These are phyloP conservation scores for Phytophthora boehmeriae DNA, from an alignment of 352 stramenopile species.

Conservation along the genomic window DNA sequence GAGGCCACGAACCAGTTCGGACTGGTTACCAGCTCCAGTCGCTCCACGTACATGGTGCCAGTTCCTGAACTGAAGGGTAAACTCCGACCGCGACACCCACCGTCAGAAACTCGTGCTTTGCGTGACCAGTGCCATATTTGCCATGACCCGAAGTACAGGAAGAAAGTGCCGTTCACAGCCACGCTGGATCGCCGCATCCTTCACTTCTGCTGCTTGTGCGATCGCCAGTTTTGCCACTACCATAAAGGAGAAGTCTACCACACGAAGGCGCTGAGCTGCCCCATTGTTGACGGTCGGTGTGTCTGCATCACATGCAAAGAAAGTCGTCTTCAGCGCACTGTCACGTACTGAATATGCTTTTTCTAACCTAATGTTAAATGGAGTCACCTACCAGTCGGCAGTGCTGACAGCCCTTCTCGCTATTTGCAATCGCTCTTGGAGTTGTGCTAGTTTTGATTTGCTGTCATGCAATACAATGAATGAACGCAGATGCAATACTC, in stretches of 20 bases:
- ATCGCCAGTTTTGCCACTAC: slow-evolving; percentile 85
- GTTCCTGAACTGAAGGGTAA: slow-evolving; percentile 77
- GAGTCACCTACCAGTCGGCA: too few species aligned
- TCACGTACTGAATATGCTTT: slow-evolving; percentile 42
- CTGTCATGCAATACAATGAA: too few species aligned
- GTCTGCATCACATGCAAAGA: slow-evolving; percentile 79
- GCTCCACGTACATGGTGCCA: slow-evolving; percentile 87
- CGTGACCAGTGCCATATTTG: slow-evolving; percentile 83
- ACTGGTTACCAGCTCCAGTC: slow-evolving; percentile 72
- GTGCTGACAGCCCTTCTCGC: too few species aligned
- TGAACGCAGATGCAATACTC: too few species aligned
- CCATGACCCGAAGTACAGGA: slow-evolving; percentile 63
- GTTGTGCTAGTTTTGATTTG: too few species aligned
- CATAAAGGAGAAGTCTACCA: slow-evolving; percentile 83
- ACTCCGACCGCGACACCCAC: slow-evolving; percentile 45
- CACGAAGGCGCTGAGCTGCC: slow-evolving; percentile 79
- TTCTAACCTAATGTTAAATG: too few species aligned
- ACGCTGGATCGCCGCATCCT: slow-evolving; percentile 73
- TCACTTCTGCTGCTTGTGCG: slow-evolving; percentile 84
- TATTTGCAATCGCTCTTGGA: too few species aligned
- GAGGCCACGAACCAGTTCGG: slow-evolving; percentile 85
- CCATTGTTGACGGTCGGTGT: slow-evolving; percentile 78
- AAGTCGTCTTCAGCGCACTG: slow-evolving; percentile 56
- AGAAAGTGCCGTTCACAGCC: slow-evolving; percentile 68
- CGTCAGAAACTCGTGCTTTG: slow-evolving; percentile 35